Evolutionary conservation across 177 flowering plant species (phyloP), one percentile per base, ranked within the genome.

Genomic region (Tripterygium wilfordii): DNA sequence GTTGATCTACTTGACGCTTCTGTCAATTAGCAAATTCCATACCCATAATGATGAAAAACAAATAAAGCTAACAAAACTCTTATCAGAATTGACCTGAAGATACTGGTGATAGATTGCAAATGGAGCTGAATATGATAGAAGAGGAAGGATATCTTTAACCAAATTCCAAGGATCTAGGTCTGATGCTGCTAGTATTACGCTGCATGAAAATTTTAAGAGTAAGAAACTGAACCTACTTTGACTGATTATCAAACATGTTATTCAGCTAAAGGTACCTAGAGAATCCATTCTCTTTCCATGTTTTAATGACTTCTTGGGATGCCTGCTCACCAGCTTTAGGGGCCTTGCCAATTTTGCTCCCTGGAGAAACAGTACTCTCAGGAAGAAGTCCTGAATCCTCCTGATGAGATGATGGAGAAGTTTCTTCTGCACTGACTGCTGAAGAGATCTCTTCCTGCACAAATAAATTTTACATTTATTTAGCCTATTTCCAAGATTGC

Each of bases 101-200:
- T 80, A 79, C 47, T 88, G 96, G 61, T 92, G 96, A 67, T 86
- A 89, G 42, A 92, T 75, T 13, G 80, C 86, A 71, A 92, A 92
- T 28, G 99, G 89, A 19, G 99, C 95, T 3, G 99, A 92, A 68
- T 66, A 71, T 5, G 97, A 69, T 27, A 89, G 35, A 67, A 79
- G 79, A 4, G 97, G 97, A 21, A 92, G 67, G 25, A 89, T 65
- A 54, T 86, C 85, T 66, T 80, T 71, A 42, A 77, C 68, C 15
- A 64, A 53, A 42, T 53, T 74, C 91, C 97, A 89, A 21, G 71
- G 60, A 78, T 92, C 97, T 54, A 69, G 54, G 36, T 86, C 88
- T n/a, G 89, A 94, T 15, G 96, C 89, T 31, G 95, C 97, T 42
- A 92, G 64, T 37, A 92, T 74, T 58, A 92, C 63, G 67, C 97